Evolutionary conservation across 2,329 filamentous ascomycete genomes (phyloP), one percentile per base, ranked within the genome.

Genomic region (Cladosporium sp.): DNA sequence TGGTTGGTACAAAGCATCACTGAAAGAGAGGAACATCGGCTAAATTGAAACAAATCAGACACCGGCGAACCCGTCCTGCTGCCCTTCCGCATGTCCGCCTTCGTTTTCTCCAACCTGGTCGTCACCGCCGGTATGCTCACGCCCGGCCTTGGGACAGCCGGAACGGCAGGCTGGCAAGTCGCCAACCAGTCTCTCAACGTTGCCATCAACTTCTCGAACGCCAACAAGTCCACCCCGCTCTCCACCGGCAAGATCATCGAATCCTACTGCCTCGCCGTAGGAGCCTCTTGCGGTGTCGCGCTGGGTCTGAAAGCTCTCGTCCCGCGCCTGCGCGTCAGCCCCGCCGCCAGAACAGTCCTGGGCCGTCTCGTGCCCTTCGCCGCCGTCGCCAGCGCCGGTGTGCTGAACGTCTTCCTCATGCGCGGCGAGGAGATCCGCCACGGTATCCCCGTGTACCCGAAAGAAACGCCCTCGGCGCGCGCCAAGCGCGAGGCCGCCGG

Each of bases 101-200:
- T 93, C 68, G 90, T 95, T 49, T 72, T 97, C 50, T 91, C 91
- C 57, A 99, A 99, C 71, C 73, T 99, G 68, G 78, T 97, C 52
- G 92, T 97, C 54, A 99, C 93, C 40, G 92, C 85, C 6, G 93
- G 93, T 63, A 99, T 99, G 93, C 85, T 99, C 50, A 93, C 92
- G 47, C 93, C 93, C 3, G 88, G 88, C 8, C 80, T 97, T 19
- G 58, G 87, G 79, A 96, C 86, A 39, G 80, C 80, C 37, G 93
- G 92, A 47, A 96, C 89, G 4, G 78, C 97, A 32, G 85, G 86
- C 58, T 99, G 93, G 93, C 93, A 99, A 73, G 83, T 96, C 52
- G 83, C 88, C 59, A 99, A 99, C 73, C 93, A 99, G 75, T 96
- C 91, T 11, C 85, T 99, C 62, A 99, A 99, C 69, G 93, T 99